These are phyloP conservation scores for Huntiella omanensis DNA, from an alignment of 2,329 filamentous ascomycete genomes.

Conservation along the genomic window DNA sequence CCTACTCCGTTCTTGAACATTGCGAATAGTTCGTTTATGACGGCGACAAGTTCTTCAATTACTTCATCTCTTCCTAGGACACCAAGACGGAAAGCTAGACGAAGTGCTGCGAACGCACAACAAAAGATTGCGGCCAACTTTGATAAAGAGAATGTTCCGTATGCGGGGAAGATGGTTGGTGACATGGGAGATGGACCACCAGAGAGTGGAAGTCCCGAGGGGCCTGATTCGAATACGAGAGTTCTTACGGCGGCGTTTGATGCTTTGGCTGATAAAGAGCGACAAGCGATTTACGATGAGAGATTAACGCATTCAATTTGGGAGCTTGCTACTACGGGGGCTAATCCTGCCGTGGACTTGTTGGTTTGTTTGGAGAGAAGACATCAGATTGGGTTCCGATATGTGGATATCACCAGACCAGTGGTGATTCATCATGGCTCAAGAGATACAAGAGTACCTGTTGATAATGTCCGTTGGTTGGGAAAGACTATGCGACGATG, in stretches of 20 bases:
- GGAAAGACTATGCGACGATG: conserved; percentile 85
- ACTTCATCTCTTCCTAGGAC: conserved; percentile 58
- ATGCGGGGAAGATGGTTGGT: neutral
- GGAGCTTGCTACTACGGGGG: conserved; percentile 76
- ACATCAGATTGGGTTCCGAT: conserved; percentile 85
- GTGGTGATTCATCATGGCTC: conserved; percentile 91
- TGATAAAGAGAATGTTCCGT: conserved; percentile 2
- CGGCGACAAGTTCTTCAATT: conserved; percentile 70
- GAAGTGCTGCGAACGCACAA: neutral
- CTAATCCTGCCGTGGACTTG: conserved; percentile 85
- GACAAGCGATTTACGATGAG: conserved; percentile 59
- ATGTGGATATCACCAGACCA: conserved; percentile 81
- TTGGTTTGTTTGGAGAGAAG: conserved; percentile 81
- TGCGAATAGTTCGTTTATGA: conserved; percentile 91
- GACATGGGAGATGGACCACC: neutral
- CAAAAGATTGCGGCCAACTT: neutral
- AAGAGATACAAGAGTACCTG: conserved; percentile 75
- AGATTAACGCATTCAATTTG: conserved; percentile 85
- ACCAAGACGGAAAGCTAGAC: conserved; percentile 35
- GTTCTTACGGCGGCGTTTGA: conserved; percentile 36
- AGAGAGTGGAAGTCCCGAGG: neutral
- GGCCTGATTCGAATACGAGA: conserved; percentile 15
- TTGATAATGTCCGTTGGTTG: conserved; percentile 90
- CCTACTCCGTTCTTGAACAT: conserved; percentile 83
- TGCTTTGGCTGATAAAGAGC: conserved; percentile 48